Conservation (phyloP, 148 eudicot species). For the Rhododendron mucronatum region DNA sequence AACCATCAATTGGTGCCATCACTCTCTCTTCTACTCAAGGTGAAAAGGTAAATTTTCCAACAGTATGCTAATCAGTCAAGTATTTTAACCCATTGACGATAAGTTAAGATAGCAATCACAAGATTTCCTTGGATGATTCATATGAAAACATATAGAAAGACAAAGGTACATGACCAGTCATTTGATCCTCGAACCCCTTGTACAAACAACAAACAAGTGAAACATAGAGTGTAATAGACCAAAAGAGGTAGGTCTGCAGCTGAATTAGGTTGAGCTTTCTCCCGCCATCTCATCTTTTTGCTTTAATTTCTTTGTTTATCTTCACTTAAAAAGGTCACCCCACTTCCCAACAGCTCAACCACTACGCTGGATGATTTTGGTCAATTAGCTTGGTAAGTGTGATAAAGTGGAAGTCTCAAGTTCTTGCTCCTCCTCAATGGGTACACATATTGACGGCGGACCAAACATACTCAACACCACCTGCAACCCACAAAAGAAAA, state of each 20-base stretch:
- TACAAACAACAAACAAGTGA: neutral
- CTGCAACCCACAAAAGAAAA: slow-evolving; percentile 31
- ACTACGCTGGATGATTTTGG: neutral
- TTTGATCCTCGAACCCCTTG: neutral
- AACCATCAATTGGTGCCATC: neutral
- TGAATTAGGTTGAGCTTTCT: neutral
- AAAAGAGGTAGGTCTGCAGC: neutral
- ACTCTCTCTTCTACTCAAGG: neutral
- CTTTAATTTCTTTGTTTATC: neutral
- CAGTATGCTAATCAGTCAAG: neutral
- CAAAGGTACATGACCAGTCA: neutral
- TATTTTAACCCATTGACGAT: neutral
- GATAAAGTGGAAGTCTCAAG: slow-evolving; percentile 1
- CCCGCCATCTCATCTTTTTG: neutral
- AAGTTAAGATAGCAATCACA: neutral
- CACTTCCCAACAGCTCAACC: neutral
- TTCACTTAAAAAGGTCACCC: slow-evolving; percentile 1
- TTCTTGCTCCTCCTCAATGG: slow-evolving; percentile 10
- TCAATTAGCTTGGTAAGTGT: neutral
- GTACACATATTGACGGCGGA: slow-evolving; percentile 36
- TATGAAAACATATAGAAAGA: neutral
- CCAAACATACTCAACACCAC: slow-evolving; percentile 62
- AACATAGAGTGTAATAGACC: neutral
- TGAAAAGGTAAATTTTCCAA: neutral
- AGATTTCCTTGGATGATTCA: neutral